Percentiles rank a stretch among this genome's conserved stretches.
phyloP scores from a whole-genome alignment of 2,329 filamentous ascomycete genomes.

The Sordariomycetes sp. region DNA sequence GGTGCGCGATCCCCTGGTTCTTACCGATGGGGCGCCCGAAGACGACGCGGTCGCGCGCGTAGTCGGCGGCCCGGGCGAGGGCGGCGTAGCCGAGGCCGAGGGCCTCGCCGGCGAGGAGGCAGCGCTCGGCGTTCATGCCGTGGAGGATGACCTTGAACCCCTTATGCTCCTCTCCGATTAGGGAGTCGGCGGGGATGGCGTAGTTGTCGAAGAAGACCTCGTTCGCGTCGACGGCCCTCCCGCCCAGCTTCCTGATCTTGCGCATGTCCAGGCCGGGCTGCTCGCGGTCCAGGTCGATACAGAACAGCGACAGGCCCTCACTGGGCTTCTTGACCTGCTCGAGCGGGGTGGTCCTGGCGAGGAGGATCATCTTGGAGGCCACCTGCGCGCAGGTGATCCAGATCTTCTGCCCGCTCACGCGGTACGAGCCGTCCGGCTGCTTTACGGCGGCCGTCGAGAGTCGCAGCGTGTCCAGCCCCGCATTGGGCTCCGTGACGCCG shows the following conservation, averaged over 20 bases:
- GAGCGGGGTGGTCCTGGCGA: constrained; percentile 63
- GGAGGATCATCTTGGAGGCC: constrained; percentile 70
- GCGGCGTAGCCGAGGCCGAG: constrained; percentile 71
- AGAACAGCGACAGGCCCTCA: constrained; percentile 73
- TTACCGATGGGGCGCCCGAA: constrained; percentile 55
- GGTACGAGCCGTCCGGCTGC: constrained; percentile 45
- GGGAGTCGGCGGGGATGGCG: constrained; percentile 46
- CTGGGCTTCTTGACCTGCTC: constrained; percentile 58
- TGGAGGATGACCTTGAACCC: constrained; percentile 74
- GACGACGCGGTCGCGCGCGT: constrained; percentile 56
- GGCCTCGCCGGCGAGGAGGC: constrained; percentile 67
- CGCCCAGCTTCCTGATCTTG: constrained; percentile 78
- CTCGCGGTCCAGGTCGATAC: constrained; percentile 58
- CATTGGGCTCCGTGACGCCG: constrained; percentile 75
- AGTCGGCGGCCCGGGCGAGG: constrained; percentile 48
- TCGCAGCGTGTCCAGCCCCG: constrained; percentile 67
- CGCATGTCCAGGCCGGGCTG: constrained; percentile 53
- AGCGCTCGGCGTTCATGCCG: constrained; percentile 72
- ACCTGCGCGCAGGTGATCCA: constrained; percentile 85
- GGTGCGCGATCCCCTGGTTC: constrained; percentile 57
- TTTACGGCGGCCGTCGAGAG: constrained; percentile 54
- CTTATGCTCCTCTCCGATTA: constrained; percentile 63
- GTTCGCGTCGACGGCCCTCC: constrained; percentile 71
- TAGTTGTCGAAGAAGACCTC: constrained; percentile 84
- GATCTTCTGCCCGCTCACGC: constrained; percentile 70